phyloP scores from a whole-genome alignment of 352 stramenopile species.

The Globisporangium alternatum region DNA sequence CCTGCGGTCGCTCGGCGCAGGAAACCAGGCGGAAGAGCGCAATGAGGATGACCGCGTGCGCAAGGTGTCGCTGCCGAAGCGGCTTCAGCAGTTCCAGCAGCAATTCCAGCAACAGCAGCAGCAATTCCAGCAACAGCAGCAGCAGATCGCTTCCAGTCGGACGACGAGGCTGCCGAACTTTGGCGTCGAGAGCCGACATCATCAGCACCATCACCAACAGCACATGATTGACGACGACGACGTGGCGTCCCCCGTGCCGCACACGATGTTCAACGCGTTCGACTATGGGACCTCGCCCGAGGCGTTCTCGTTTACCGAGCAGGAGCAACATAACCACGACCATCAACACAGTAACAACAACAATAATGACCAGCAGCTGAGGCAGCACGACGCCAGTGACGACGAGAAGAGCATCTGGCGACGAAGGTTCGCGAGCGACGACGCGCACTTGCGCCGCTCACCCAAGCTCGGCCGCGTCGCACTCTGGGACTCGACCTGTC shows the following conservation, averaged over 20 bases:
- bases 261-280: conserved; percentile 40
- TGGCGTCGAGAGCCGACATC: neutral
- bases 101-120: conserved; percentile 1
- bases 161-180: conserved; percentile 10
- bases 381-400: neutral
- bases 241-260: conserved; percentile 22
- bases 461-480: conserved; percentile 40
- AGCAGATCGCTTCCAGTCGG: neutral
- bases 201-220: conserved; percentile 17
- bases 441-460: conserved; percentile 15
- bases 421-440: conserved; percentile 22
- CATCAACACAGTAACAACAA: neutral
- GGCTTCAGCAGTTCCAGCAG: conserved; percentile 24
- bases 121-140: neutral
- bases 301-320: conserved; percentile 23
- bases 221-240: conserved; percentile 17
- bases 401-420: conserved; percentile 33
- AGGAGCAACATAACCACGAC: conserved; percentile 13
- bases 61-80: conserved; percentile 36
- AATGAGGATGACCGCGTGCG: conserved; percentile 32
- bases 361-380: conserved; percentile 3
- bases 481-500: conserved; percentile 26
- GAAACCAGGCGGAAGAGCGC: conserved; percentile 8
- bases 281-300: conserved; percentile 43
- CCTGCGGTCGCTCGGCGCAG: conserved; percentile 16